phyloP scores from a whole-genome alignment of 139 green algal species.

The Chlorella sp. region DNA sequence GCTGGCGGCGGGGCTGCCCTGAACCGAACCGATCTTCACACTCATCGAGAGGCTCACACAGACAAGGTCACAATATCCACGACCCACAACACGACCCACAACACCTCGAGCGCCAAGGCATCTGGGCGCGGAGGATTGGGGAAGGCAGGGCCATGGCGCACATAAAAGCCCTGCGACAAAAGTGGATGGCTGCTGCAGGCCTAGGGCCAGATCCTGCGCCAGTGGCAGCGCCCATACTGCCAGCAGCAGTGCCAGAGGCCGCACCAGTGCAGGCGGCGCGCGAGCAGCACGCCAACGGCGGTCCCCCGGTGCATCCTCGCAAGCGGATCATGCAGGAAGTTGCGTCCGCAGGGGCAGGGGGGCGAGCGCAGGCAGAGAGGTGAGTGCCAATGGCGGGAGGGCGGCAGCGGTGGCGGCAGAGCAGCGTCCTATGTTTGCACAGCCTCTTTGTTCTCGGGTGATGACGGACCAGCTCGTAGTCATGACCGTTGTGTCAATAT shows the following conservation, averaged over 20 bases:
- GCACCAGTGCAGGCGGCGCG: neutral
- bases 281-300: neutral
- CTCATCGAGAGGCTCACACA: neutral
- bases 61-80: neutral
- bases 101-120: too few relatives aligned
- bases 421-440: too few relatives aligned
- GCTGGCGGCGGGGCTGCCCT: too few relatives aligned
- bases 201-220: neutral
- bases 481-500: too few relatives aligned
- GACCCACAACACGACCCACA: too few relatives aligned
- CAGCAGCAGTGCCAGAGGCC: neutral
- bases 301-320: neutral
- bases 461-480: too few relatives aligned
- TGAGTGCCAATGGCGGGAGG: neutral
- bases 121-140: too few relatives aligned
- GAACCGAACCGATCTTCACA: neutral
- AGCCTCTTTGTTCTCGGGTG: neutral
- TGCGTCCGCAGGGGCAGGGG: neutral
- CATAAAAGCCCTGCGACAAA: constrained; percentile 7
- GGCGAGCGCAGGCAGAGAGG: constrained; percentile 5
- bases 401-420: too few relatives aligned
- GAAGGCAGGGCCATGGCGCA: constrained; percentile 5
- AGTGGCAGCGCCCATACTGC: neutral
- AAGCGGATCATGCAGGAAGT: constrained; percentile 9
- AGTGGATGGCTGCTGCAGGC: constrained; percentile 5